Evolutionary conservation across 2,329 filamentous ascomycete genomes (phyloP), one percentile per base, ranked within the genome.

Genomic region (Penicillium vulpinum): DNA sequence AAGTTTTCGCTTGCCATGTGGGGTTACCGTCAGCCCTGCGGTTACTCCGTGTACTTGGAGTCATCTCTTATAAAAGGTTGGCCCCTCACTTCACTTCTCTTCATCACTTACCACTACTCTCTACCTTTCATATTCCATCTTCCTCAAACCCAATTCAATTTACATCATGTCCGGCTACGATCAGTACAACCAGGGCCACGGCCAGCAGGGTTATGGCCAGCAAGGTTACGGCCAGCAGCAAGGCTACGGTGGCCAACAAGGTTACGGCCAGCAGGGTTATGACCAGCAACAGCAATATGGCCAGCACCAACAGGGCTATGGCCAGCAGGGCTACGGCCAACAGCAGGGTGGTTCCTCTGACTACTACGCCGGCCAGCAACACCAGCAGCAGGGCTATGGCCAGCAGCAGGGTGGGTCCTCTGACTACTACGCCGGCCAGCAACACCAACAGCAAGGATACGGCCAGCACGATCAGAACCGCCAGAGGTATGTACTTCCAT

Each of bases 391-490:
- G 43, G 56, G 60, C 45, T 62, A 68, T 35, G 57, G 56, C 22
- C 67, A 69, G 33, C 43, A 54, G 22, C 54, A 60, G 38, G 53
- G 54, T 39, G 49, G 51, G 16, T 56, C 58, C 49, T 44, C 39
- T 22, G 56, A 61, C 24, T 59, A 62, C 50, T 59, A 63, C 21
- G 50, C 51, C 22, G 56, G 61, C 40, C 58, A 66, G 44, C 65
- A 68, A 16, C 54, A 28, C 47, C 47, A 50, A 16, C 48, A 51
- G 38, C 49, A 51, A 11, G 47, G 47, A n/a, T 50, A 50, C 11
- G 45, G 35, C 15, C 62, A 74, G 22, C 54, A 56, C 5, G 65
- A 69, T 44, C 63, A 68, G 56, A 59, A 67, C 62, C 69, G 67
- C 54, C 64, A 70, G 40, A 61, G 60, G 59, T 65, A 64, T 54